Base-by-base conservation (phyloP, 192 early-diverging fungal genomes). In the Geosiphon pyriformis region DNA sequence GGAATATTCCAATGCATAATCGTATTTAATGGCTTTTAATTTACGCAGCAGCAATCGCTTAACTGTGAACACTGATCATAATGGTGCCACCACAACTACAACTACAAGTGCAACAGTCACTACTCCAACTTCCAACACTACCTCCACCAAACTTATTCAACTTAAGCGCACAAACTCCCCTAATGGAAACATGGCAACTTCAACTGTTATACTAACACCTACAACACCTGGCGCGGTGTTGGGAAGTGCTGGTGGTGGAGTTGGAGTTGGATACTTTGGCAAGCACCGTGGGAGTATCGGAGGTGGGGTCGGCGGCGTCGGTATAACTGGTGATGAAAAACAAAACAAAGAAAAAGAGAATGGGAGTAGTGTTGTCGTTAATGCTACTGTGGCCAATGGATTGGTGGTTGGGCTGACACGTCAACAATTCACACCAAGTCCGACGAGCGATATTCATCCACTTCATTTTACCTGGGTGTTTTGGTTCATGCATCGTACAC, bases 401-500 rank as follows among this genome's bases (percentile, higher is more conserved):
- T 52, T 61, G 60, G 60, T 52, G 48, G 32, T 63, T 50, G 61
- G 47, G 18, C 46, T 67, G 29, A 56, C 35, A 23, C 34, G 65
- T 56, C 65, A 67, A 32, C 65, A 67, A 23, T 67, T 47, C 42
- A 67, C 42, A 56, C 65, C 65, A 18, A 67, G 65, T 56, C 65
- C 65, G 15, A 67, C 65, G n/a, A 67, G 53, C 35, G 75, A 74
- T 22, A 77, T 74, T 42, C 90, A 91, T 54, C 84, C 88, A 46
- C 78, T 95, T 65, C 86, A 81, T 42, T 89, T 83, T 65, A 79
- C 88, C 8, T 95, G 93, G 93, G 87, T 92, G 27, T 92, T 93
- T 76, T 95, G 90, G 90, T 94, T 91, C 65, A 94, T 95, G 90
- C 92, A 94, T 79, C 88, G 94, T 31, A 79, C 86, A 31, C 91